Conservation (phyloP, 768 basidiomycete species). For the Phanerochaete carnosa region DNA sequence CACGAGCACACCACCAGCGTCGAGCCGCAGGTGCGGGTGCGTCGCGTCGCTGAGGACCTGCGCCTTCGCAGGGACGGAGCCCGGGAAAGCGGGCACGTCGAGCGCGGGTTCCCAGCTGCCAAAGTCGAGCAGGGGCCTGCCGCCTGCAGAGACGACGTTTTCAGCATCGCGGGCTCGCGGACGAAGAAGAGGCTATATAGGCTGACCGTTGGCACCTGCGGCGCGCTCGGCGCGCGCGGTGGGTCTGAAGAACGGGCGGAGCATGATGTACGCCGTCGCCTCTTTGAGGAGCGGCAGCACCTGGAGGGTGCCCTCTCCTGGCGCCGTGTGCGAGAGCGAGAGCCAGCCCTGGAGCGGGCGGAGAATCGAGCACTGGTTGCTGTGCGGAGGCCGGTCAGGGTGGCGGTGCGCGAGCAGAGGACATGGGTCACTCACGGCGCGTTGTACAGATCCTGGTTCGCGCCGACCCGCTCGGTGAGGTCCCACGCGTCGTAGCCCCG, state of each 20-base stretch:
- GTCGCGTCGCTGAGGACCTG: slow-evolving; percentile 47
- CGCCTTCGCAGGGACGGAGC: slow-evolving; percentile 22
- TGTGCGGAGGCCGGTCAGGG: background rate
- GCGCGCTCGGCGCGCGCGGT: slow-evolving; percentile 26
- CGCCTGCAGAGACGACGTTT: background rate
- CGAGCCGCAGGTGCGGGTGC: slow-evolving; percentile 67
- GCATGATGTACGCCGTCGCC: slow-evolving; percentile 66
- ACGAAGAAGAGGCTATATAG: background rate
- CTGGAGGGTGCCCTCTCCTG: slow-evolving; percentile 63
- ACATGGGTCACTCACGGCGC: slow-evolving; percentile 40
- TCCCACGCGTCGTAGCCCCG: slow-evolving; percentile 62
- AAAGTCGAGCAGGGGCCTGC: slow-evolving; percentile 17
- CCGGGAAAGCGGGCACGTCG: slow-evolving; percentile 24
- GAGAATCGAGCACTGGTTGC: slow-evolving; percentile 24
- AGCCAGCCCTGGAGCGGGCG: slow-evolving; percentile 70
- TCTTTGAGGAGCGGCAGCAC: slow-evolving; percentile 65
- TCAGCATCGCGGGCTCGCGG: no score
- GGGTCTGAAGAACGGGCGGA: slow-evolving; percentile 75
- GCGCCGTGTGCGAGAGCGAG: slow-evolving; percentile 40
- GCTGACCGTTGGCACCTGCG: background rate
- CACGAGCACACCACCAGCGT: slow-evolving; percentile 51
- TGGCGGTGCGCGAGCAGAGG: slow-evolving; percentile 11
- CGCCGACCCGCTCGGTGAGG: slow-evolving; percentile 51
- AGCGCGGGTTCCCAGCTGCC: slow-evolving; percentile 26
- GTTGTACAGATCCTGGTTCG: slow-evolving; percentile 62